phyloP scores from a whole-genome alignment of 352 stramenopile species.

The Phytopythium oedochilum region DNA sequence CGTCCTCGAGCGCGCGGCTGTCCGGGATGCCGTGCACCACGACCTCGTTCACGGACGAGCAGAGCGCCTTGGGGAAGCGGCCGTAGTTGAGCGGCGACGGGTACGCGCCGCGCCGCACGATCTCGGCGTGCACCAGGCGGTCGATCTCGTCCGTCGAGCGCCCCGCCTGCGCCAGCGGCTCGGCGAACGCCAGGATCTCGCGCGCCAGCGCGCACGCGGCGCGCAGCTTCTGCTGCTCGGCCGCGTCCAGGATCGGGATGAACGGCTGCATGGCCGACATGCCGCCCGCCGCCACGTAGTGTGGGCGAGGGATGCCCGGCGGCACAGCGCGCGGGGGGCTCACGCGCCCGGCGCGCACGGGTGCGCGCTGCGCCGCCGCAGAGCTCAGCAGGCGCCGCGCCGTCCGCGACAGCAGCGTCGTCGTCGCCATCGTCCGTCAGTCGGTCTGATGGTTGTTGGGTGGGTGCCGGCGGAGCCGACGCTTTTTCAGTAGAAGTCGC shows the following conservation, averaged over 20 bases:
- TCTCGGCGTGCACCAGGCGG: constrained; percentile 87
- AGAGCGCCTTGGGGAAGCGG: constrained; percentile 95
- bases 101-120: constrained; percentile 84
- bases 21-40: constrained; percentile 97
- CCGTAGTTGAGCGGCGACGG: constrained; percentile 92
- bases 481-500: no score
- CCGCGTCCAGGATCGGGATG: constrained; percentile 71
- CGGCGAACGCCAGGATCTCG: constrained; percentile 79
- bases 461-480: no score
- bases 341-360: constrained; percentile 42
- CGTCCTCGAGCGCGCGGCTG: constrained; percentile 79
- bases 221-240: constrained; percentile 61
- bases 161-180: constrained; percentile 71
- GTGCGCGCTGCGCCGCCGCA: constrained; percentile 17
- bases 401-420: background rate
- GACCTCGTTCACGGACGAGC: constrained; percentile 96
- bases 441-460: background rate
- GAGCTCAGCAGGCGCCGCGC: constrained; percentile 29
- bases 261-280: constrained; percentile 70
- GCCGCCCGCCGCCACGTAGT: constrained; percentile 53
- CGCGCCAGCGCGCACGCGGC: constrained; percentile 64
- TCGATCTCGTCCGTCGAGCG: constrained; percentile 95
- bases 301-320: constrained; percentile 43
- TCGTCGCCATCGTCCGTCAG: background rate
- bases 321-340: constrained; percentile 50